Evolutionary conservation across 768 basidiomycete species (phyloP).

Genomic region (Hericium erinaceus): DNA sequence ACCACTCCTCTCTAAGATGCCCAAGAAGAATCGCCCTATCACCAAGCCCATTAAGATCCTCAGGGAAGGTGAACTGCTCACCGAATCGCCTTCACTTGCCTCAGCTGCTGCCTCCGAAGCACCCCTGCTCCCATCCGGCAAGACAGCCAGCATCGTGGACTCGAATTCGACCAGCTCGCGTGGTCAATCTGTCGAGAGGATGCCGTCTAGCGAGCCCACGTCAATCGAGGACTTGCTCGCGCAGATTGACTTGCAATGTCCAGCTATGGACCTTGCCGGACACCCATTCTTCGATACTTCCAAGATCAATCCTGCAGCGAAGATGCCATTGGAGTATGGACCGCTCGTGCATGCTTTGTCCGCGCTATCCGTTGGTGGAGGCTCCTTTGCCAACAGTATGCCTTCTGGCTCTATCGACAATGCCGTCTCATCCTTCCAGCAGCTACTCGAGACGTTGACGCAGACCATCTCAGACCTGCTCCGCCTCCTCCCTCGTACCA

Average conservation of each 20-base stretch:
- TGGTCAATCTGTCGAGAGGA: constrained; percentile 49
- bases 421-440: constrained; percentile 84
- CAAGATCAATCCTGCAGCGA: constrained; percentile 65
- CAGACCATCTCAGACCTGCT: constrained; percentile 85
- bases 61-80: constrained; percentile 44
- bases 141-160: constrained; percentile 23
- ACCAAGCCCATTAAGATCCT: constrained; percentile 48
- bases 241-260: constrained; percentile 53
- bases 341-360: constrained; percentile 82
- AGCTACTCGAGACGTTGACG: constrained; percentile 78
- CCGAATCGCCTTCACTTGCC: constrained; percentile 33
- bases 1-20: constrained; percentile 72
- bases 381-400: constrained; percentile 75
- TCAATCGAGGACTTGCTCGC: constrained; percentile 58
- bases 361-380: constrained; percentile 76
- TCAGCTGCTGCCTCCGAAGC: constrained; percentile 42
- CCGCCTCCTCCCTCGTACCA: constrained; percentile 76
- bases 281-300: constrained; percentile 70
- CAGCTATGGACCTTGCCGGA: constrained; percentile 53
- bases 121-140: constrained; percentile 27
- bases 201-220: constrained; percentile 31
- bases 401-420: constrained; percentile 87
- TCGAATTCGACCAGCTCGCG: constrained; percentile 49
- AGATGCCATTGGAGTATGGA: constrained; percentile 76
- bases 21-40: constrained; percentile 71